Evolutionary conservation across 345 rosid species (phyloP).

Genomic region (Combretum micranthum): DNA sequence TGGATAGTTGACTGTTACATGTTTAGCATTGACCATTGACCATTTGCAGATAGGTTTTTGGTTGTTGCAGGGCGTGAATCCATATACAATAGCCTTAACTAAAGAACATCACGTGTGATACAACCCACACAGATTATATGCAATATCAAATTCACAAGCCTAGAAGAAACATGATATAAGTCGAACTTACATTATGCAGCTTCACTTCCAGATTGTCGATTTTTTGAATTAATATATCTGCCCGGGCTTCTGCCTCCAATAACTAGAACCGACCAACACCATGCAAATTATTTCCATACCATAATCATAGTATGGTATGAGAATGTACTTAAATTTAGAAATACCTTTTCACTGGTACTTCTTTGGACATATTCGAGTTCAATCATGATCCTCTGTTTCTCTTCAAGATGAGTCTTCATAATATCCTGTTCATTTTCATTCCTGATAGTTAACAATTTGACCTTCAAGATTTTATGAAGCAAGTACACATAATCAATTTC

Average conservation of each 20-base stretch:
- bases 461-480: constrained; percentile 14
- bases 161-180: not conserved
- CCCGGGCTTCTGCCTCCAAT: constrained; percentile 27
- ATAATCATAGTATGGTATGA: too few relatives aligned
- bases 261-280: constrained; percentile 26
- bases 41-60: too few relatives aligned
- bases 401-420: constrained; percentile 24
- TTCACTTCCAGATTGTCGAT: constrained; percentile 38
- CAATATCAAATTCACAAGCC: not conserved
- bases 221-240: constrained; percentile 30
- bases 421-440: constrained; percentile 29
- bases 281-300: not conserved
- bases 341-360: constrained; percentile 20
- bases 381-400: constrained; percentile 11
- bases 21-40: too few relatives aligned
- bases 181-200: constrained; percentile 35
- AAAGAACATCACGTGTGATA: not conserved
- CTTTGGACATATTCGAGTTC: constrained; percentile 16
- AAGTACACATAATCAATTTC: not conserved
- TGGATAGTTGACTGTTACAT: too few relatives aligned
- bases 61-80: not conserved
- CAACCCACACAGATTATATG: not conserved
- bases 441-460: constrained; percentile 12
- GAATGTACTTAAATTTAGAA: constrained; percentile 1
- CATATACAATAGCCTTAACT: not conserved